Evolutionary conservation across 192 early-diverging fungal species (phyloP), one percentile per base, ranked within the genome.

Genomic region (Backusella mclennaniae): DNA sequence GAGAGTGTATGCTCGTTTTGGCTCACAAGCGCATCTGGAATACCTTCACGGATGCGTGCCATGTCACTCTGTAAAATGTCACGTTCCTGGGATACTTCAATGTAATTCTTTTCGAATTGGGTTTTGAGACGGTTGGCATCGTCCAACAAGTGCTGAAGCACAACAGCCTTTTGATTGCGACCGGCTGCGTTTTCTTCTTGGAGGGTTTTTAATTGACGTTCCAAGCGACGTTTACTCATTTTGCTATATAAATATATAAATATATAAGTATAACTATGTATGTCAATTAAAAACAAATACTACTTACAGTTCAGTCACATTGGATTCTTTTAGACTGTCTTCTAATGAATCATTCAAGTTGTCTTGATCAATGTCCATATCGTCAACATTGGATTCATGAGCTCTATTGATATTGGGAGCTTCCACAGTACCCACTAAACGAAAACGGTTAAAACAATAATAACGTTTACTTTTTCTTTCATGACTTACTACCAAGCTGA

Each of bases 401-500:
- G 21, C 63, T 67, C 63, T 26, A 31, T 23, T 38, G 29, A 49
- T 44, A 1, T 35, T 38, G 17, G 74, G 36, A 42, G n/a, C 35
- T 4, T 49, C 66, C 3, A 67, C 36, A 41, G 42, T 33, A 35
- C 36, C 67, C 59, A 67, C 74, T 75, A 70, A 72, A 29, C 15
- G 5, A 17, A 71, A 19, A 11, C 17, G 39, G 49, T 46, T 75
- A 78, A 39, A 33, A 2, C 33, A 33, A 33, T 33, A 33, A 33
- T 33, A 33, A 33, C 3, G 33, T 33, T 33, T 33, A 14, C 44
- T 19, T 17, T 19, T 33, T 21, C 38, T 7, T 7, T 68, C 49
- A 41, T 39, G 63, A 73, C 59, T 77, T 82, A 80, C 90, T 90
- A 19, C 80, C 86, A 19, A 96, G 84, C 79, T 98, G 96, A 23